These are phyloP conservation scores for Raffaelea ambrosiae DNA, from an alignment of 2,329 filamentous ascomycete species.

Conservation along the genomic window DNA sequence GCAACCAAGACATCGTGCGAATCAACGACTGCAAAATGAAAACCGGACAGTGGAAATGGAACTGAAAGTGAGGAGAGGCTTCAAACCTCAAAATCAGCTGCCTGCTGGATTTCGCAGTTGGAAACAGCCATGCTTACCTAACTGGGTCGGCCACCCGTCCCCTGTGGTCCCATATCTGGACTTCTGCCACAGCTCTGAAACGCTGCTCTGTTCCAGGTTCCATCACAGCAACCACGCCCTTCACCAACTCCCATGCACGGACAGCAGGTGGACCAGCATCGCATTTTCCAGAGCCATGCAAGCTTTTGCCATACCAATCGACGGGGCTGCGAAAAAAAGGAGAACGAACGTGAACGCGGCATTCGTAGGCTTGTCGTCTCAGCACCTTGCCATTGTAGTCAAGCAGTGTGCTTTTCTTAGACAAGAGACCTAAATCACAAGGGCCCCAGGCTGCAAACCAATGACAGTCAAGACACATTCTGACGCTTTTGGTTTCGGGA, in stretches of 20 bases:
- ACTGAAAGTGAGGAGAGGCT: no score
- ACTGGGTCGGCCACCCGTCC: neutral
- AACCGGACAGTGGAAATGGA: no score
- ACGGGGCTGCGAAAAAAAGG: neutral
- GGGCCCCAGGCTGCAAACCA: no score
- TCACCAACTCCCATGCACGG: no score
- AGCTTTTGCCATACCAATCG: neutral
- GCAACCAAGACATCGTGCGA: no score
- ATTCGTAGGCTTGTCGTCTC: neutral
- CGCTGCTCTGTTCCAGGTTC: slow-evolving; percentile 18
- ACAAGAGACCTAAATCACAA: no score
- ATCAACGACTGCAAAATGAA: no score
- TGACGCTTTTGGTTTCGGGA: slow-evolving; percentile 21
- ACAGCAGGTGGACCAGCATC: neutral
- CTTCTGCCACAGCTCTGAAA: slow-evolving; percentile 39
- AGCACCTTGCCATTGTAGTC: neutral
- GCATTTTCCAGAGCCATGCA: no score
- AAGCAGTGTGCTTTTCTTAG: no score
- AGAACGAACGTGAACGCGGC: neutral
- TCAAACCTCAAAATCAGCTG: no score
- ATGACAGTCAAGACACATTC: slow-evolving; percentile 5
- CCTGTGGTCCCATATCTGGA: neutral
- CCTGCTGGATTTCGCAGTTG: no score
- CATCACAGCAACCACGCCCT: slow-evolving; percentile 1
- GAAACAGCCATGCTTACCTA: neutral